Percentiles rank a stretch among this genome's conserved stretches.
These are phyloP conservation scores for Podospora australis DNA, from an alignment of 495 filamentous ascomycete genomes.

Conservation along the genomic window DNA sequence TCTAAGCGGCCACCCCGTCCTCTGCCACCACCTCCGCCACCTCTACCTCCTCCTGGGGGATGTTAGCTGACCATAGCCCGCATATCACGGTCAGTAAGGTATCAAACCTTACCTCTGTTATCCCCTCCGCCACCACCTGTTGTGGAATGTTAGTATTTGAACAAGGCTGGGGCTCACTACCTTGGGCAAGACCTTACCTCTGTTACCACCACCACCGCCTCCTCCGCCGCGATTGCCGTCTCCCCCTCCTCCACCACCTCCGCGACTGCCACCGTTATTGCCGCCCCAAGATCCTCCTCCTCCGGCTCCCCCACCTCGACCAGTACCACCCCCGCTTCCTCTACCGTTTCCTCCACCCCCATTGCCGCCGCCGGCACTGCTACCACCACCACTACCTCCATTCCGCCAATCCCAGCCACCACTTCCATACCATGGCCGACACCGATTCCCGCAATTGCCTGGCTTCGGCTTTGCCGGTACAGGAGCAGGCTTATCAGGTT, in stretches of 20 bases:
- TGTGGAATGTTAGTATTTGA: background rate
- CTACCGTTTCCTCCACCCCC: constrained; percentile 1
- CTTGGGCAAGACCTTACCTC: background rate
- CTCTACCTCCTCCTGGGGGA: constrained; percentile 4
- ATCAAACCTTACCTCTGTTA: background rate
- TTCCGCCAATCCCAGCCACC: constrained; percentile 12
- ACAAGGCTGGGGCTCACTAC: background rate
- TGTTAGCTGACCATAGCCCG: background rate
- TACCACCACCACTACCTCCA: constrained; percentile 12
- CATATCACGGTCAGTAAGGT: background rate
- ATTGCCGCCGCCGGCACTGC: background rate
- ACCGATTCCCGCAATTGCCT: constrained; percentile 12
- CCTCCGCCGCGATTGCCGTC: too few species aligned
- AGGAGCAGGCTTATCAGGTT: constrained; percentile 10
- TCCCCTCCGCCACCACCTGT: background rate
- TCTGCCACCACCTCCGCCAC: constrained; percentile 6
- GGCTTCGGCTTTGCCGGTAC: constrained; percentile 8
- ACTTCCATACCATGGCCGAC: constrained; percentile 20
- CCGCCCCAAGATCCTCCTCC: constrained; percentile 1
- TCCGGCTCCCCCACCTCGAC: background rate
- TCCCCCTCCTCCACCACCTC: background rate
- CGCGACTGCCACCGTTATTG: background rate
- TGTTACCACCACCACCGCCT: background rate
- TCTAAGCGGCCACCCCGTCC: background rate
- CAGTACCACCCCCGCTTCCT: background rate